Conservation (phyloP, 441 rosid genomes). For the Jatropha podagrica region DNA sequence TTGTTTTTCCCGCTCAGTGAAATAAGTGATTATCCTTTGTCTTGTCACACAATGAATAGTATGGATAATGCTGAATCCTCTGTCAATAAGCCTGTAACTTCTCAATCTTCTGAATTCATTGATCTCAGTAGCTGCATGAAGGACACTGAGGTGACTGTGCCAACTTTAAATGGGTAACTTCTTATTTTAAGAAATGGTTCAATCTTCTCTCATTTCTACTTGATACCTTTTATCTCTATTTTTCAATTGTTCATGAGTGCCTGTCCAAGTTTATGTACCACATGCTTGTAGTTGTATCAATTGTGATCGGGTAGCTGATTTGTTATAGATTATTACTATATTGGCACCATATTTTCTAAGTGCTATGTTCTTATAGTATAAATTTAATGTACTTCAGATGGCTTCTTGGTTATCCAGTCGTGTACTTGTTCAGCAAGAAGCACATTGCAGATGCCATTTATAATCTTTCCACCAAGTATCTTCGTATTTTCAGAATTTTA, state of each 20-base stretch:
- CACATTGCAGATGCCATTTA: constrained; percentile 74
- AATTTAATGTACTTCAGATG: constrained; percentile 50
- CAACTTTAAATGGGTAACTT: constrained; percentile 84
- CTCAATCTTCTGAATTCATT: constrained; percentile 47
- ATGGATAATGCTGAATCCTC: constrained; percentile 24
- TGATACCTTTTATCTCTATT: not conserved
- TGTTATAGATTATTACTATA: not conserved
- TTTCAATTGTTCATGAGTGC: not conserved
- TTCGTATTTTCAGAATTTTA: constrained; percentile 66
- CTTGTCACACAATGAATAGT: constrained; percentile 26
- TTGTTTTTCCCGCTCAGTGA: constrained; percentile 43
- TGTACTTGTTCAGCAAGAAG: constrained; percentile 82
- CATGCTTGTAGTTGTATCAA: not conserved
- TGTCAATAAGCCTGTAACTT: constrained; percentile 32
- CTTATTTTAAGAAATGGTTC: constrained; percentile 9
- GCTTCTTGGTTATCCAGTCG: constrained; percentile 91
- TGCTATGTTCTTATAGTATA: constrained; percentile 8
- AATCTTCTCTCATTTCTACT: not conserved
- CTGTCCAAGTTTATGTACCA: not conserved
- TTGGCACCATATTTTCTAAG: not conserved
- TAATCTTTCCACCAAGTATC: constrained; percentile 84
- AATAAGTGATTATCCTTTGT: constrained; percentile 24
- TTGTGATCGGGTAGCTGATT: not conserved
- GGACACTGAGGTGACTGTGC: constrained; percentile 72
- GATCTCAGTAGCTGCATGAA: constrained; percentile 80